Percentiles rank a stretch among this genome's conserved stretches.
phyloP scores from a whole-genome alignment of 768 basidiomycete genomes.

The Pleurotus eryngii region DNA sequence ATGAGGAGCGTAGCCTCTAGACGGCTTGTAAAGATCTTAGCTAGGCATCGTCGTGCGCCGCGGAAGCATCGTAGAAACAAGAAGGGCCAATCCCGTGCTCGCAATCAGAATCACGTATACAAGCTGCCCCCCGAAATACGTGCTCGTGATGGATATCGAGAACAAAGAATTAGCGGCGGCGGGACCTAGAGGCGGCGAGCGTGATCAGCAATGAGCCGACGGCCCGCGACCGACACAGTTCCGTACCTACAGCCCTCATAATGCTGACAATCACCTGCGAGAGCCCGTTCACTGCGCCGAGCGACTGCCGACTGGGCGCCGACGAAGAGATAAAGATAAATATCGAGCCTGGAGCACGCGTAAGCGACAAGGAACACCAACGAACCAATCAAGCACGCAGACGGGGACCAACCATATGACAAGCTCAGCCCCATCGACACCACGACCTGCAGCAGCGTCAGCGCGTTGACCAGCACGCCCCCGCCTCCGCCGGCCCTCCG shows the following conservation, averaged over 20 bases:
- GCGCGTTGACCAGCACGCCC: constrained; percentile 22
- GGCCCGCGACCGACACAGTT: not conserved
- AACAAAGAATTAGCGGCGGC: not conserved
- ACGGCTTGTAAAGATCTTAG: not conserved
- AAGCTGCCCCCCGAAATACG: not conserved
- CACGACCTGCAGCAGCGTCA: constrained; percentile 24
- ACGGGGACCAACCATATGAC: constrained; percentile 27
- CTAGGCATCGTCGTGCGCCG: not conserved
- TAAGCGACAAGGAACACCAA: not conserved
- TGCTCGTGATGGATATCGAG: not conserved
- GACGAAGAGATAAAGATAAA: constrained; percentile 3
- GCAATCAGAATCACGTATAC: not conserved
- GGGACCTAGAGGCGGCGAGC: not conserved
- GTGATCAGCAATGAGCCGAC: not conserved
- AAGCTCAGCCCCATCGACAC: constrained; percentile 28
- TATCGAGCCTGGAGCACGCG: not conserved
- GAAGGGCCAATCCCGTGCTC: not conserved
- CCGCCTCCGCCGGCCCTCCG: constrained; percentile 19
- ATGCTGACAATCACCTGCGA: not conserved
- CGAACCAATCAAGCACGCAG: too few relatives aligned
- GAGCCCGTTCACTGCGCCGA: constrained; percentile 1
- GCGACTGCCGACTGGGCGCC: not conserved
- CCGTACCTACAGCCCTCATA: not conserved
- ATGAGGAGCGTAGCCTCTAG: too few relatives aligned
- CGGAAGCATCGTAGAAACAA: not conserved